These are phyloP conservation scores for Gardenia jasminoides DNA, from an alignment of 257 asterid genomes.

Conservation along the genomic window DNA sequence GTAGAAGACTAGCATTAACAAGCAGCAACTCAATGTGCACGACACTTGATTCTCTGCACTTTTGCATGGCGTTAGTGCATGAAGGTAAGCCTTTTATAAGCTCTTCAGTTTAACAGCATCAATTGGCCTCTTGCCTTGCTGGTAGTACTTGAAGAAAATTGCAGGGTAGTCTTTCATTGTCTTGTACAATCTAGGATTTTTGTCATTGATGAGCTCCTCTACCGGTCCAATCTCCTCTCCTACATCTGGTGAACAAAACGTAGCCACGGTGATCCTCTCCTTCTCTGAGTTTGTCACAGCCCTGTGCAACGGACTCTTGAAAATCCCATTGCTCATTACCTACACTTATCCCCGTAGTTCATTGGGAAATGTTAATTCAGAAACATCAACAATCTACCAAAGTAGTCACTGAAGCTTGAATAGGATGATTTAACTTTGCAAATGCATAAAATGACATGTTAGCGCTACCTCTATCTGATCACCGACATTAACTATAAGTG, in stretches of 20 bases:
- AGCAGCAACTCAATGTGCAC: not conserved
- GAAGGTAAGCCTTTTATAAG: not conserved
- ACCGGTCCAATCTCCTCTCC: constrained; percentile 39
- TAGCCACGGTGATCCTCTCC: constrained; percentile 38
- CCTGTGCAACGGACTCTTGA: constrained; percentile 56
- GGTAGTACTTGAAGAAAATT: constrained; percentile 30
- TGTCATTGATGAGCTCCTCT: constrained; percentile 32
- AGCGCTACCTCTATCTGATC: constrained; percentile 67
- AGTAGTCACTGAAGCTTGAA: not conserved
- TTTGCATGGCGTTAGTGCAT: no score
- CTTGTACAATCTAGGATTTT: constrained; percentile 35
- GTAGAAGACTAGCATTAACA: not conserved
- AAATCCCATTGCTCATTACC: constrained; percentile 53
- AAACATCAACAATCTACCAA: not conserved
- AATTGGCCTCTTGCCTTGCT: constrained; percentile 42
- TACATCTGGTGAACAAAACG: constrained; percentile 33
- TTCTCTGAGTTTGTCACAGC: constrained; percentile 40
- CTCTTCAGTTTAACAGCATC: constrained; percentile 26
- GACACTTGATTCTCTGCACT: not conserved
- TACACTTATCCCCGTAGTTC: constrained; percentile 12
- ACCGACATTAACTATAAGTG: constrained; percentile 53
- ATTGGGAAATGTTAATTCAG: not conserved
- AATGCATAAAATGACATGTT: not conserved
- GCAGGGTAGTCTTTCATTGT: constrained; percentile 27
- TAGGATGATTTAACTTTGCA: not conserved